Evolutionary conservation across 83 land plant genomes (phyloP), one percentile per base, ranked within the genome.

Genomic region (Thuja plicata): DNA sequence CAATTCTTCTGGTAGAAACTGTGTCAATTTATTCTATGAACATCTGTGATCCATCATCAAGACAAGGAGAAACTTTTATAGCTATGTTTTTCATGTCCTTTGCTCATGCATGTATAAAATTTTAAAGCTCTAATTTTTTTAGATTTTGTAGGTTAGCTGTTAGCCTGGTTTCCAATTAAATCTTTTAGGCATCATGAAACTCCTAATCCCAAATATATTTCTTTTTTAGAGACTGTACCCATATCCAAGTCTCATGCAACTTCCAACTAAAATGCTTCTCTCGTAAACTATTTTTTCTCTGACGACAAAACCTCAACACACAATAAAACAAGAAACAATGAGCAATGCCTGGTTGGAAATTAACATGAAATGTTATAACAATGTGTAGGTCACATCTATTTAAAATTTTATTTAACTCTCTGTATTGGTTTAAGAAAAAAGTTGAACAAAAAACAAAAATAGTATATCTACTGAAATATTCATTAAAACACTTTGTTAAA

Each of bases 251-350:
- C 27, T 6, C 71, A 27, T 62, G 71, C 71, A 24, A 62, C 71
- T 79, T 79, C 83, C 83, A 79, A 79, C 83, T 40, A 19, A 79
- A 79, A 79, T 79, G 43, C 27, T 41, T 79, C 83, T 38, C 19
- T 38, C 24, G 16, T 40, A n/a, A 79, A 21, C n/a, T 50, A 50
- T 50, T 12, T 0, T 12, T 50, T 3, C 54, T 50, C 2, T 12
- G 12, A 50, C 3, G 54, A 50, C 54, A 50, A 3, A 50, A 50
- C 24, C 46, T 79, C 27, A 40, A 79, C 83, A n/a, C 83, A 79
- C 43, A 8, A 38, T 40, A 40, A 79, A 38, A 21, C 46, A 79
- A 79, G 83, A 16, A n/a, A 79, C 45, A 62, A 7, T 21, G 71
- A 62, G n/a, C 27, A 62, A 60, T 24, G 62, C 66, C 27, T 62